Evolutionary conservation across 768 basidiomycete genomes (phyloP).

Genomic region (Gymnopilus dilepis): DNA sequence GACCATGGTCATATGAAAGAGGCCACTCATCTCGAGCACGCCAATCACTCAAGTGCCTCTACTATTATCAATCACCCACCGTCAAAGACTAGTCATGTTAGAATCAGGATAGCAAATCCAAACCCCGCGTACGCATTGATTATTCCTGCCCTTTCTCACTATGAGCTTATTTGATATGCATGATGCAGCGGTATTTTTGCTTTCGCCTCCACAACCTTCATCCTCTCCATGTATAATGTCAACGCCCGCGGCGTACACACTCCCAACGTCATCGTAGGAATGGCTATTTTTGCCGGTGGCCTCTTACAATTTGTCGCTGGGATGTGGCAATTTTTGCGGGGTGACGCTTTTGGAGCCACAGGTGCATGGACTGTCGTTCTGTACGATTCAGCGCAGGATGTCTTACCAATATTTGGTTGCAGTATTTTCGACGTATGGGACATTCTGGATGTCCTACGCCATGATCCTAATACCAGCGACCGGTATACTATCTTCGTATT

Average conservation of each 20-base stretch:
- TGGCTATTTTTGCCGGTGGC: constrained; percentile 77
- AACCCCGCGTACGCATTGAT: not conserved
- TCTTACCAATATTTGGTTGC: not conserved
- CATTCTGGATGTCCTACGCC: constrained; percentile 83
- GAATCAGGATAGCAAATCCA: not conserved
- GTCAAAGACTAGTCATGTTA: not conserved
- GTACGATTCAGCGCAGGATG: not conserved
- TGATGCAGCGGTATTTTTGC: constrained; percentile 38
- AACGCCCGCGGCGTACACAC: constrained; percentile 49
- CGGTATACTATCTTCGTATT: constrained; percentile 60
- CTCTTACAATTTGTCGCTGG: constrained; percentile 82
- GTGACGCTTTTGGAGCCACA: constrained; percentile 69
- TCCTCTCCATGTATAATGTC: constrained; percentile 72
- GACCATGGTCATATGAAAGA: not conserved
- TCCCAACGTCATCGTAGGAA: constrained; percentile 73
- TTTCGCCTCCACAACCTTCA: constrained; percentile 58
- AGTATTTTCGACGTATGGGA: constrained; percentile 78
- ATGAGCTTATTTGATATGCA: not conserved
- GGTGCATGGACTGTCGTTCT: constrained; percentile 33
- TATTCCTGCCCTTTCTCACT: not conserved
- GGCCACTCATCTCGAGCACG: not conserved
- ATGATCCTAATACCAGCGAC: constrained; percentile 66
- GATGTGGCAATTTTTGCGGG: constrained; percentile 74
- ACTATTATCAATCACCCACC: not conserved
- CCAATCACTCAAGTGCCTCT: not conserved